Evolutionary conservation across 2,329 filamentous ascomycete genomes (phyloP).

Genomic region (Phoma sp.): DNA sequence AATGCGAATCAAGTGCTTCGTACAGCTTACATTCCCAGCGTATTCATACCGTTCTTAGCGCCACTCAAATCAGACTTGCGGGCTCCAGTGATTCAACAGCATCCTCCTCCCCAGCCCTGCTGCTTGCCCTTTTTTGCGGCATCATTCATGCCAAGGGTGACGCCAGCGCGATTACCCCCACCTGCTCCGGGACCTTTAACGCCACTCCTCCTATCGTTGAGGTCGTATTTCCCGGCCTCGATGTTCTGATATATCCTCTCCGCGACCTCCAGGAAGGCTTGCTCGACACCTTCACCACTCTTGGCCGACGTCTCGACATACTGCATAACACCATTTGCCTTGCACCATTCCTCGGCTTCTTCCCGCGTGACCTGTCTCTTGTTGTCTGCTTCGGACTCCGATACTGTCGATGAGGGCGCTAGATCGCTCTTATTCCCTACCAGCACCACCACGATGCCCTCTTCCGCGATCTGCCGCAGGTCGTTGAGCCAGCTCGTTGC

Average conservation of each 20-base stretch:
- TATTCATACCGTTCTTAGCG: not conserved
- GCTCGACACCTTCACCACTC: conserved; percentile 91
- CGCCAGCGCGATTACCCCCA: conserved; percentile 49
- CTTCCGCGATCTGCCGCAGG: conserved; percentile 91
- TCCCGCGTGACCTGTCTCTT: conserved; percentile 78
- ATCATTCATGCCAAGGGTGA: conserved; percentile 54
- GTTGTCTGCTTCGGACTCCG: conserved; percentile 55
- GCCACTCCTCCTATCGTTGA: conserved; percentile 89
- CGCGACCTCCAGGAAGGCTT: conserved; percentile 89
- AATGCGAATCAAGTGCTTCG: not conserved
- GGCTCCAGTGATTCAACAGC: conserved; percentile 27
- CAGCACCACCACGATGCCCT: conserved; percentile 90
- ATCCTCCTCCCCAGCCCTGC: conserved; percentile 41
- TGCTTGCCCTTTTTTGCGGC: conserved; percentile 42
- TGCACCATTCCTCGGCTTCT: conserved; percentile 91
- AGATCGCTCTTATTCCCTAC: conserved; percentile 96
- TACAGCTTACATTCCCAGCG: not conserved
- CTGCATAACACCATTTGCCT: conserved; percentile 81
- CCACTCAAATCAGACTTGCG: not conserved
- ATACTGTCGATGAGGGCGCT: conserved; percentile 55
- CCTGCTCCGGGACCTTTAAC: conserved; percentile 73
- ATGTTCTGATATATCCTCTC: conserved; percentile 98
- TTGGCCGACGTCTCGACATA: conserved; percentile 98
- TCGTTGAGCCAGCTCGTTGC: conserved; percentile 95
- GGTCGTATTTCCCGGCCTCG: conserved; percentile 89